Base-by-base conservation (phyloP, 345 rosid genomes). In the Salix arbutifolia region DNA sequence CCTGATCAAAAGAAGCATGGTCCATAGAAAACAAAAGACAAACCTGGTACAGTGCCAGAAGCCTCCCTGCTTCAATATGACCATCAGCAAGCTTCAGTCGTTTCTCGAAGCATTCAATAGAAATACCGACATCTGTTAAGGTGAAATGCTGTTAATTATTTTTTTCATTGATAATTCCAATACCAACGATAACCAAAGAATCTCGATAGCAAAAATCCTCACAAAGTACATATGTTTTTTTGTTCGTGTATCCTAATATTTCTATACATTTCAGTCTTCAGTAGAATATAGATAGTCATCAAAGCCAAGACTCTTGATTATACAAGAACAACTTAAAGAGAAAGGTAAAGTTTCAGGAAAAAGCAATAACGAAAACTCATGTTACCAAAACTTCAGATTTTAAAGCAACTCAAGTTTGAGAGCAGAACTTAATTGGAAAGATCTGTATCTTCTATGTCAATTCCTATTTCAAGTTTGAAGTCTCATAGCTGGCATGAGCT, bases 61-160 rank as follows among this genome's bases (percentile, higher is more conserved):
- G 87, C 81, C 95, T 93, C 80, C 97, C 98, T 14, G 97, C 97
- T 85, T 96, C 99, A 76, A 93, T 83, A 83, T 96, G 97, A 62
- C 89, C 92, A 82, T 91, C 95, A 13, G 95, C 96, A 83, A 84
- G 78, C 85, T 87, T 92, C 40, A 89, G 85, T 78, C 90, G 89
- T 82, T 78, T 85, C 86, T 86, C 90, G 83, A 93, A 85, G 77
- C 68, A 84, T 69, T 82, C 79, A 72, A 75, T 77, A 79, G 38
- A 76, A 40, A 68, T 70, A 82, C 84, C 90, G 67, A 80, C 76
- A 86, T 80, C 92, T 88, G 87, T 33, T 83, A 70, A 70, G 73
- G 28, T 56, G 62, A 56, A 56, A 56, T n/a, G 25, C 5, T 8
- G 9, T 56, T 78, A 79, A 75, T 70, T 72, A 50, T 70, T 67